Percentiles rank a stretch among this genome's conserved stretches.
phyloP scores from a whole-genome alignment of 2,329 filamentous ascomycete genomes.

The Cladosporium sp. region DNA sequence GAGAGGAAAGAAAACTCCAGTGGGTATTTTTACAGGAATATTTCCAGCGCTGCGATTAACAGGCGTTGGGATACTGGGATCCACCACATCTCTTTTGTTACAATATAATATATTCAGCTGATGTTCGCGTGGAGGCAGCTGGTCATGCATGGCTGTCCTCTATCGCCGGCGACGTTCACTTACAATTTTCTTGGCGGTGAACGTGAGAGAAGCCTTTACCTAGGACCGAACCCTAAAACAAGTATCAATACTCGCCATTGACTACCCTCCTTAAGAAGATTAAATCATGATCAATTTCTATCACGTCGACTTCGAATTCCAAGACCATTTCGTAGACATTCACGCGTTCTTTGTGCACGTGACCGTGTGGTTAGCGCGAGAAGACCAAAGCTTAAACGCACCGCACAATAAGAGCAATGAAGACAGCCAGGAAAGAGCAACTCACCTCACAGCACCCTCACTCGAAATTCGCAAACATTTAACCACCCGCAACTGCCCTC shows the following conservation, averaged over 20 bases:
- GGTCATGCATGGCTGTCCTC: too few relatives aligned
- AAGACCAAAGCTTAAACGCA: slow-evolving; percentile 7
- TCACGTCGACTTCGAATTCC: too few relatives aligned
- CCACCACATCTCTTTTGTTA: slow-evolving; percentile 19
- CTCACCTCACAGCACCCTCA: too few relatives aligned
- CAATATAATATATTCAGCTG: too few relatives aligned
- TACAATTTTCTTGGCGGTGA: too few relatives aligned
- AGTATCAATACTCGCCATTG: too few relatives aligned
- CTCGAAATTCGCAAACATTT: neutral
- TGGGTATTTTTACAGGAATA: slow-evolving; percentile 21
- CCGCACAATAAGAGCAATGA: neutral
- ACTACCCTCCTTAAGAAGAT: too few relatives aligned
- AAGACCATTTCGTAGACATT: neutral
- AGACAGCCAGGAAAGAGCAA: neutral
- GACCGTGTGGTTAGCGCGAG: neutral
- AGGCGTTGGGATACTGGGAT: slow-evolving; percentile 22
- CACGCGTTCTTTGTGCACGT: slow-evolving; percentile 4
- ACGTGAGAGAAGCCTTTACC: too few relatives aligned
- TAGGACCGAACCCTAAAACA: too few relatives aligned
- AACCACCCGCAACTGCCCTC: neutral
- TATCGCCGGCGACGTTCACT: neutral
- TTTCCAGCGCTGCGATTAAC: slow-evolving; percentile 18
- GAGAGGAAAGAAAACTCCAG: slow-evolving; percentile 55
- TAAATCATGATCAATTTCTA: too few relatives aligned
- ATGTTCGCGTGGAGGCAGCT: too few relatives aligned